Evolutionary conservation across 164 flowering plant genomes (phyloP).

Genomic region (Berberis thunbergii): DNA sequence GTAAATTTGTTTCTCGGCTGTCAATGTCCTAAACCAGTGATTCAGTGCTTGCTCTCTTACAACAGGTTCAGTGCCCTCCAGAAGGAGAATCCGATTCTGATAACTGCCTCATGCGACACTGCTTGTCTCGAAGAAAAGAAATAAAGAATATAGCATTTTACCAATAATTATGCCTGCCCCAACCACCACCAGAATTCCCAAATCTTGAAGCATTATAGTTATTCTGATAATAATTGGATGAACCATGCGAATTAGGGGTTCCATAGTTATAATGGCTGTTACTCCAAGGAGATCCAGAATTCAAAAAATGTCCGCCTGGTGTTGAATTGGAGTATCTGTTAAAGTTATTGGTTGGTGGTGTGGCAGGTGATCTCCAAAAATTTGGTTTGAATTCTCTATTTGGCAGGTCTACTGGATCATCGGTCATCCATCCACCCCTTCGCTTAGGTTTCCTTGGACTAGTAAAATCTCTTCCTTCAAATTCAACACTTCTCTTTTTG

Average conservation of each 20-base stretch:
- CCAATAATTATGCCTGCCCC: constrained; percentile 25
- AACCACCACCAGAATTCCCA: constrained; percentile 7
- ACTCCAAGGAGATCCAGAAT: constrained; percentile 23
- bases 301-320: constrained; percentile 19
- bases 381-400: constrained; percentile 12
- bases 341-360: constrained; percentile 21
- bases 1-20: no score
- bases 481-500: constrained; percentile 29
- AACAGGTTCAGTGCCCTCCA: constrained; percentile 9
- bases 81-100: not conserved
- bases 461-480: constrained; percentile 14
- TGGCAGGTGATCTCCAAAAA: constrained; percentile 36
- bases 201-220: constrained; percentile 17
- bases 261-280: not conserved
- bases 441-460: no score
- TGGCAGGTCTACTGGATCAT: constrained; percentile 4
- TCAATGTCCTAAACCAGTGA: not conserved
- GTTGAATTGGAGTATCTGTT: constrained; percentile 8
- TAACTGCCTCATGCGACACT: not conserved
- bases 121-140: not conserved
- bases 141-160: constrained; percentile 2
- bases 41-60: constrained; percentile 10
- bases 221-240: not conserved
- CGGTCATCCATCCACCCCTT: no score
- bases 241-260: not conserved